Percentiles rank a stretch among this genome's conserved stretches.
Evolutionary conservation across 257 asterid genomes (phyloP).

Genomic region (Solanum pennellii): DNA sequence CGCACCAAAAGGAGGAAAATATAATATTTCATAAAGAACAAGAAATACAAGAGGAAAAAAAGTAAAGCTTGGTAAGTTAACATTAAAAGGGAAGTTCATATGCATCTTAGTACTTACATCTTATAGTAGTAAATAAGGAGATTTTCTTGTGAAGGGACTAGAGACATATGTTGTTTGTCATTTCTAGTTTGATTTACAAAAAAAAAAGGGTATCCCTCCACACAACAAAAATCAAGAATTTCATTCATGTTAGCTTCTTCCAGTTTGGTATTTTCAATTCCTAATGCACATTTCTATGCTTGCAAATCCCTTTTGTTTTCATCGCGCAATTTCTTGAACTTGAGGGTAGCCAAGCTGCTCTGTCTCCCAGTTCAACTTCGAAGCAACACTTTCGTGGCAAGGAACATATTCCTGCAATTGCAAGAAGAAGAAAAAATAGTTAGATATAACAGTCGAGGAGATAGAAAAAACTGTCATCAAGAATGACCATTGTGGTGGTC

Average conservation of each 20-base stretch:
- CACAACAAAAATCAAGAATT: constrained; percentile 16
- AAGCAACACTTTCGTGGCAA: constrained; percentile 28
- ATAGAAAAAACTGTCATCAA: neutral
- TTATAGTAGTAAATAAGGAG: constrained; percentile 8
- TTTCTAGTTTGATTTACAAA: constrained; percentile 42
- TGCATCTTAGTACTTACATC: constrained; percentile 32
- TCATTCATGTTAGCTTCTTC: constrained; percentile 35
- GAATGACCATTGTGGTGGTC: neutral
- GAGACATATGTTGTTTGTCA: neutral
- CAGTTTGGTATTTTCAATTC: constrained; percentile 10
- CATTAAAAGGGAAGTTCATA: constrained; percentile 17
- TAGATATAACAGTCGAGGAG: neutral
- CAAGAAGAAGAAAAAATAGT: too few species aligned
- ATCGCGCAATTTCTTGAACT: constrained; percentile 33
- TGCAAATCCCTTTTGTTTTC: constrained; percentile 16
- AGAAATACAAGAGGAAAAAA: neutral
- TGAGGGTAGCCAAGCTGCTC: constrained; percentile 31
- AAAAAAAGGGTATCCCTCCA: constrained; percentile 16
- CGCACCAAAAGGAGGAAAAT: neutral
- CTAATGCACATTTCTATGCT: constrained; percentile 8
- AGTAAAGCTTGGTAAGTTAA: neutral
- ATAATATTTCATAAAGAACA: neutral
- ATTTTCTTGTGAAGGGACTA: neutral
- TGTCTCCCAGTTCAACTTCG: constrained; percentile 38
- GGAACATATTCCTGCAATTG: constrained; percentile 32